A percentile compares a stretch with the other conserved stretches of the same genome.
These are phyloP conservation scores for Endothia cerciana DNA, from an alignment of 2,329 filamentous ascomycete species.

Conservation along the genomic window DNA sequence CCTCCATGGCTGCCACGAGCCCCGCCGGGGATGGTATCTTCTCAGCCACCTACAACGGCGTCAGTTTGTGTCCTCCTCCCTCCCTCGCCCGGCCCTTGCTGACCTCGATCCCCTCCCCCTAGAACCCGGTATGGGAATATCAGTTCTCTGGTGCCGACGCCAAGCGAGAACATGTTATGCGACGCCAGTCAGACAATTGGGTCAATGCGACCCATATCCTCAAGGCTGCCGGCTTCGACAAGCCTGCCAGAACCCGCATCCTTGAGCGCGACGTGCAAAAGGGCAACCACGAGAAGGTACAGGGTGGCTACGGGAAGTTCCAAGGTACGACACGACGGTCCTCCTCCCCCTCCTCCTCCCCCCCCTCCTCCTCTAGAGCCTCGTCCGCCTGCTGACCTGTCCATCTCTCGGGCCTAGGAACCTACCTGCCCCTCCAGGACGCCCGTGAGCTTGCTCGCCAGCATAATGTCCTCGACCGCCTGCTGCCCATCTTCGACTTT, in stretches of 20 bases:
- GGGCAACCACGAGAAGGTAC: conserved; percentile 94
- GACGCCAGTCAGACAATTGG: conserved; percentile 90
- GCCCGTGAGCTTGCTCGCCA: conserved; percentile 82
- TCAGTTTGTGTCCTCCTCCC: conserved; percentile 45
- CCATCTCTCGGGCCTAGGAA: conserved; percentile 58
- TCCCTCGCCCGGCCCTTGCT: neutral
- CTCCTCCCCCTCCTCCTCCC: neutral
- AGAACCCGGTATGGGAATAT: conserved; percentile 96
- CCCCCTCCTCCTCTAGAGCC: neutral
- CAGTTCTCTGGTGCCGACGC: conserved; percentile 75
- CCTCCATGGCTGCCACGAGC: conserved; percentile 51
- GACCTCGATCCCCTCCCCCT: conserved; percentile 22
- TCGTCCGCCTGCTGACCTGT: conserved; percentile 22
- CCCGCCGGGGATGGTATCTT: conserved; percentile 55
- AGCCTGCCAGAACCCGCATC: conserved; percentile 91
- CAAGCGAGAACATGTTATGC: conserved; percentile 86
- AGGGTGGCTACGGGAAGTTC: conserved; percentile 98
- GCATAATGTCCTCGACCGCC: conserved; percentile 82
- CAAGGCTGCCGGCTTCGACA: conserved; percentile 97
- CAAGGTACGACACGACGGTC: conserved; percentile 64
- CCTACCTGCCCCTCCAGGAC: conserved; percentile 89
- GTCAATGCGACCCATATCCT: conserved; percentile 99
- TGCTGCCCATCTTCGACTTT: conserved; percentile 88
- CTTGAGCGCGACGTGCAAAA: conserved; percentile 97
- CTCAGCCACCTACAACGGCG: conserved; percentile 71